Base-by-base conservation (phyloP, 2,329 filamentous ascomycete species). In the Claviceps monticola region DNA sequence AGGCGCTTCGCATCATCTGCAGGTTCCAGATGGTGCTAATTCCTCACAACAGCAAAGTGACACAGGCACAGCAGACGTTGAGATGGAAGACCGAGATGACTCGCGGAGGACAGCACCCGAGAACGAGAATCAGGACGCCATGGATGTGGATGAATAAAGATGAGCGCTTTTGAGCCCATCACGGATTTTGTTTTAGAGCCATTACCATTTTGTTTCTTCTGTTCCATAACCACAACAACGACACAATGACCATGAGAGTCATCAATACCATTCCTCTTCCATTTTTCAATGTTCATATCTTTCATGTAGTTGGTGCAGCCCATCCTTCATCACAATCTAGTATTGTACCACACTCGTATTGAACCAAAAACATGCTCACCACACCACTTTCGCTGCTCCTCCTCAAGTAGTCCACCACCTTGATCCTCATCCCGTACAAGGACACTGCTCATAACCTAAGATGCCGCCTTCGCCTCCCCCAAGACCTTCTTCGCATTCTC, bases 81-180 rank as follows among this genome's bases (percentile, higher is more conserved):
- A 76, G 41, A 83, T 84, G 76, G 71, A 72, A 9, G 80, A 80
- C 29, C 61, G 59, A 7, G 65, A 64, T 51, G 60, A 61, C 23
- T 55, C 58, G 14, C 59, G 63, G 48, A 63, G 29, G 44, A 41
- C 44, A 48, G 44, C 23, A 42, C 39, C 62, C 38, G 66, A 66
- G n/a, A 70, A 72, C 4, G 68, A 74, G 14, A 74, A 72, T 36
- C 63, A 56, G 21, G 58, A 56, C 5, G 51, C 42, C 44, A 88
- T 88, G 84, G 84, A 88, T 52, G 65, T 73, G 47, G 70, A 86
- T 70, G 58, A 74, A 48, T 67, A 64, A 4, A 21, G 19, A 16
- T 29, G n/a, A 45, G 34, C 9, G 43, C 38, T 51, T 11, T 17
- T 23, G 6, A 14, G 13, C n/a, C 14, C 14, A 46, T 21, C 29